Percentiles rank a stretch among this genome's conserved stretches.
Conservation (phyloP, 2,329 filamentous ascomycete species). For the Chaetomium olivaceum region DNA sequence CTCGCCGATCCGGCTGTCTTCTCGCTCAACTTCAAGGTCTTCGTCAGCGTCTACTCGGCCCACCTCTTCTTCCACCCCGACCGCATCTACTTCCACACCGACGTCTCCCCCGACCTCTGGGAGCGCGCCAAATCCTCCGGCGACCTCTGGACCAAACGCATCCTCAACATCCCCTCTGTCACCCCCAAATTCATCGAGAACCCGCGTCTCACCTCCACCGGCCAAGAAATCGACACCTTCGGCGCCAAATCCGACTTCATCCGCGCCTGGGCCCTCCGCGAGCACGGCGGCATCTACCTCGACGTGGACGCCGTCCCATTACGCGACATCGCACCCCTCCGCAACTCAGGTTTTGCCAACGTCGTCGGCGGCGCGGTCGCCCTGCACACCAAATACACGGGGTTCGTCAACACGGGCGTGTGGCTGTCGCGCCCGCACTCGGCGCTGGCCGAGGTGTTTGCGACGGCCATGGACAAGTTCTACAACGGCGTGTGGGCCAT, state of each 20-base stretch:
- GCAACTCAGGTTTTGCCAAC: conserved; percentile 32
- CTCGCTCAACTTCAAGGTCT: conserved; percentile 31
- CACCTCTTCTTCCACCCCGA: conserved; percentile 30
- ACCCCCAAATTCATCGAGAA: conserved; percentile 27
- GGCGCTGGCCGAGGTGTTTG: conserved; percentile 27
- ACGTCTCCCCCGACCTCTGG: conserved; percentile 25
- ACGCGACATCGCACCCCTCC: conserved; percentile 30
- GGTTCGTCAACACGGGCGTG: conserved; percentile 27
- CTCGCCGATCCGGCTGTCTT: conserved; percentile 26
- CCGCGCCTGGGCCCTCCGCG: conserved; percentile 32
- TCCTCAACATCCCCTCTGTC: conserved; percentile 30
- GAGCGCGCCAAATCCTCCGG: conserved; percentile 22
- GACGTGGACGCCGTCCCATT: conserved; percentile 36
- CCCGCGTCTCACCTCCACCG: conserved; percentile 22
- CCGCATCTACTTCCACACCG: conserved; percentile 36
- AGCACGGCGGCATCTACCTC: conserved; percentile 36
- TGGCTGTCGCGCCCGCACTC: conserved; percentile 21
- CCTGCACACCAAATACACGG: conserved; percentile 24
- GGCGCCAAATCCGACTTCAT: conserved; percentile 36
- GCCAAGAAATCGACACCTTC: conserved; percentile 25
- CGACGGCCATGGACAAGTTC: conserved; percentile 25
- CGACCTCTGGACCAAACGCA: conserved; percentile 31
- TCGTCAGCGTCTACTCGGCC: conserved; percentile 34
- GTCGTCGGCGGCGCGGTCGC: conserved; percentile 34
- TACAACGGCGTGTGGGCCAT: conserved; percentile 35